Base-by-base conservation (phyloP, 495 filamentous ascomycete genomes). In the Penicillium samsonianum region DNA sequence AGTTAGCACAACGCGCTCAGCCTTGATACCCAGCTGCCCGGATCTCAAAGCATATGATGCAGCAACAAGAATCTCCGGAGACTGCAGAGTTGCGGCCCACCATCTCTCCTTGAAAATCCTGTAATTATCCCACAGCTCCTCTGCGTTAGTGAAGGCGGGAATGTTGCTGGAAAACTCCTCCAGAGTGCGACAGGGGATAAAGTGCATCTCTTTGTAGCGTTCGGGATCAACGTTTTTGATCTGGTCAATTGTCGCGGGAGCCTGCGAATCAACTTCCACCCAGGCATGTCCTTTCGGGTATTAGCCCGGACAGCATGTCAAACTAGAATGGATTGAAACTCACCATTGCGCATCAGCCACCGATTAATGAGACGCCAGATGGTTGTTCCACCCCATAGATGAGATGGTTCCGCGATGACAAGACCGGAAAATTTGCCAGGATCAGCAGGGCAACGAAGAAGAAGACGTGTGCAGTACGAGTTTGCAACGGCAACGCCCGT, bases 311-410 rank as follows among this genome's bases (percentile, higher is more conserved):
- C 20, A 35, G 3, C n/a, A 30, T 1, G 6, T 1, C 14, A 40
- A 22, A 7, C 0, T 3, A 33, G 2, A n/a, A 23, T 7, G 17
- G 16, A 38, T 7, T 1, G 8, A 0, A 7, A 51, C 44, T 46
- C 11, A 60, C 53, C 53, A 46, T 57, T 60, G 4, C 58, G 53
- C 58, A 60, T 60, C 2, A 60, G 4, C 58, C 58, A 60, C 14
- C 58, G 53, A 26, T 46, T 57, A 5, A 50, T 51, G 2, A 46
- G 33, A 42, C 44, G 45, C 58, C 58, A 60, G 6, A 57, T 35
- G 44, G 17, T 57, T 40, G 45, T 57, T 33, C 58, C 53, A 17
- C 53, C 58, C 53, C 43, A 57, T 16, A 57, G 25, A 17, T 57
- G 53, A 43, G 53, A 41, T 23, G 58, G 58, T 20, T 60, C 58